Evolutionary conservation across 2,329 filamentous ascomycete species (phyloP).

Genomic region (Ophiostoma piceae): DNA sequence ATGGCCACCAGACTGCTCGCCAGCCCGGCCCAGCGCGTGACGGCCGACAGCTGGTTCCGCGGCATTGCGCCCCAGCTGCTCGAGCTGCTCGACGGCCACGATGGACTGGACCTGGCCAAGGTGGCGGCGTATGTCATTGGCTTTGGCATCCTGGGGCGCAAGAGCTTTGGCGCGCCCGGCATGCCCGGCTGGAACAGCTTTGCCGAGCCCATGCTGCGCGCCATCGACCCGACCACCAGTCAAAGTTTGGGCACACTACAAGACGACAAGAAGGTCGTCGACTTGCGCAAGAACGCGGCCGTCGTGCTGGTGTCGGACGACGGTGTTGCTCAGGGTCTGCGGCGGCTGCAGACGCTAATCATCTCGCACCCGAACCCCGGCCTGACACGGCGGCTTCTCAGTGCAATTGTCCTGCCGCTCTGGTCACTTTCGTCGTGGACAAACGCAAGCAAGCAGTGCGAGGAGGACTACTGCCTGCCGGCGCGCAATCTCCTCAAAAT

Average conservation of each 20-base stretch:
- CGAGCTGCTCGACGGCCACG: conserved; percentile 54
- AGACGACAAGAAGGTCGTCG: conserved; percentile 44
- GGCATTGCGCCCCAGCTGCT: conserved; percentile 58
- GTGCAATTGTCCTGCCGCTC: conserved; percentile 54
- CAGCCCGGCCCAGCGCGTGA: conserved; percentile 51
- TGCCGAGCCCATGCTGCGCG: conserved; percentile 51
- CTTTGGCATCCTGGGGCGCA: conserved; percentile 61
- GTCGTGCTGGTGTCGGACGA: conserved; percentile 43
- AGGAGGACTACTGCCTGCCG: conserved; percentile 41
- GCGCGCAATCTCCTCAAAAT: conserved; percentile 50
- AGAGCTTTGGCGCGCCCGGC: conserved; percentile 59
- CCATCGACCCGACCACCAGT: conserved; percentile 43
- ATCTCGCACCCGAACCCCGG: conserved; percentile 63
- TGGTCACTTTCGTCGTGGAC: conserved; percentile 58
- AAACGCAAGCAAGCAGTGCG: conserved; percentile 30
- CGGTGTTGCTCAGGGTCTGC: conserved; percentile 48
- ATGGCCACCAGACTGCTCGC: conserved; percentile 59
- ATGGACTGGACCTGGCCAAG: conserved; percentile 53
- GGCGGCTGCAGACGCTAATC: conserved; percentile 51
- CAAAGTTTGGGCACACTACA: not conserved
- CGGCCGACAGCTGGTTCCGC: conserved; percentile 54
- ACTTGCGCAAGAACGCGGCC: conserved; percentile 38
- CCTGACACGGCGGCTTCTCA: conserved; percentile 56
- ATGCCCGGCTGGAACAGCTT: conserved; percentile 58
- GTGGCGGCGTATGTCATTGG: conserved; percentile 59